Evolutionary conservation across 148 eudicot genomes (phyloP).

Genomic region (Suaeda aralocaspica): DNA sequence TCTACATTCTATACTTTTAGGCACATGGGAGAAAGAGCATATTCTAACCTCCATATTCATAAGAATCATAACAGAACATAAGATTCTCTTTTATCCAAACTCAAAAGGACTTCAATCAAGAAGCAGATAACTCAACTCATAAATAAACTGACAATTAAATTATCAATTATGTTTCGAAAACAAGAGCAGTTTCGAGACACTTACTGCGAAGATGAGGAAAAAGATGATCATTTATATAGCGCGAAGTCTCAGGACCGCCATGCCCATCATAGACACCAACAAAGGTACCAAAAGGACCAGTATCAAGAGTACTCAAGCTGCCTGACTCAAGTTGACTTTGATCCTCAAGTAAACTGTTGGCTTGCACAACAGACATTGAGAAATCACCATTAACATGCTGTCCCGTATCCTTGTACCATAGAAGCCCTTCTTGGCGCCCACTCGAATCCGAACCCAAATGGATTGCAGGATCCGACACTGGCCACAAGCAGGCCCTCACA

Average conservation of each 20-base stretch:
- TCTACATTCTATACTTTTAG: no score
- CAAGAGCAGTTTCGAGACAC: conserved; percentile 19
- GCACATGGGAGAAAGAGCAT: no score
- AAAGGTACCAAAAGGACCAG: conserved; percentile 75
- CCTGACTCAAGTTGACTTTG: conserved; percentile 84
- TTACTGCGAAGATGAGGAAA: conserved; percentile 70
- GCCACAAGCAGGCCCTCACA: conserved; percentile 85
- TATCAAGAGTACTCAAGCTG: conserved; percentile 49
- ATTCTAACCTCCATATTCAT: no score
- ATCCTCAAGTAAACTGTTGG: conserved; percentile 80
- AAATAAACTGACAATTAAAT: not conserved
- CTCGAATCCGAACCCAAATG: conserved; percentile 49
- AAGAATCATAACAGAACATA: not conserved
- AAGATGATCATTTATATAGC: conserved; percentile 64
- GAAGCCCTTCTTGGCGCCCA: conserved; percentile 76
- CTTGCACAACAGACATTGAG: conserved; percentile 89
- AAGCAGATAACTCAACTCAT: not conserved
- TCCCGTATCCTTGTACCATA: conserved; percentile 75
- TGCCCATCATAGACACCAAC: conserved; percentile 84
- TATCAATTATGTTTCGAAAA: not conserved
- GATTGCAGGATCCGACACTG: conserved; percentile 42
- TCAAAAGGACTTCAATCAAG: not conserved
- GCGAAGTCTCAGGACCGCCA: conserved; percentile 89
- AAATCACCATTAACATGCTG: conserved; percentile 77
- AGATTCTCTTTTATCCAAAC: not conserved